Percentiles rank a stretch among this genome's conserved stretches.
Conservation (phyloP, 352 stramenopile species). For the Phytophthora citricola region DNA sequence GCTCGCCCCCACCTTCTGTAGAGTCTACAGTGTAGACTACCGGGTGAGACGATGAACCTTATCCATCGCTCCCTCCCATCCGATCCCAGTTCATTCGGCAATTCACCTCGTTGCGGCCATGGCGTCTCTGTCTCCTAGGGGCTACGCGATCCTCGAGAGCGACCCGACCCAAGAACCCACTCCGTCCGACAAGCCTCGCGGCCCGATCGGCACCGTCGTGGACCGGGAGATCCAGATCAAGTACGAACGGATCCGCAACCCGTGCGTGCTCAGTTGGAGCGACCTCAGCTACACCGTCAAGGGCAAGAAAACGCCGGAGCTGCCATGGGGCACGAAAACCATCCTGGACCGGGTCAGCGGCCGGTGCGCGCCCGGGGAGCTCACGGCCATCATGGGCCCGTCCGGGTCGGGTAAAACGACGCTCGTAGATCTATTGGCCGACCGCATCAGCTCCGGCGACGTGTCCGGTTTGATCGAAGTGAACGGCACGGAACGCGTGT, state of each 20-base stretch:
- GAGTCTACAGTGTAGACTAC: neutral
- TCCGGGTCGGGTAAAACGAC: constrained; percentile 72
- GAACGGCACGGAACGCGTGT: constrained; percentile 43
- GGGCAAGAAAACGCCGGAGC: constrained; percentile 7
- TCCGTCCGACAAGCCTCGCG: constrained; percentile 1
- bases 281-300: constrained; percentile 51
- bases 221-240: constrained; percentile 26
- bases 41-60: constrained; percentile 10
- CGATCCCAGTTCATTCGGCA: constrained; percentile 21
- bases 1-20: no score
- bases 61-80: neutral
- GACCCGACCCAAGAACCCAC: constrained; percentile 11
- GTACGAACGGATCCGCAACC: constrained; percentile 24
- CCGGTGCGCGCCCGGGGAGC: constrained; percentile 52
- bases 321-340: constrained; percentile 21
- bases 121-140: constrained; percentile 18
- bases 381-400: constrained; percentile 73
- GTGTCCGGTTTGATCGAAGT: constrained; percentile 57
- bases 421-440: constrained; percentile 66
- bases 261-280: constrained; percentile 53
- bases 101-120: constrained; percentile 17
- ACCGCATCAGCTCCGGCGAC: constrained; percentile 54
- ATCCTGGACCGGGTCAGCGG: constrained; percentile 69
- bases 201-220: neutral
- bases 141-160: constrained; percentile 25